Evolutionary conservation across 768 basidiomycete species (phyloP), one percentile per base, ranked within the genome.

Genomic region (Xerocomus potaroensis): DNA sequence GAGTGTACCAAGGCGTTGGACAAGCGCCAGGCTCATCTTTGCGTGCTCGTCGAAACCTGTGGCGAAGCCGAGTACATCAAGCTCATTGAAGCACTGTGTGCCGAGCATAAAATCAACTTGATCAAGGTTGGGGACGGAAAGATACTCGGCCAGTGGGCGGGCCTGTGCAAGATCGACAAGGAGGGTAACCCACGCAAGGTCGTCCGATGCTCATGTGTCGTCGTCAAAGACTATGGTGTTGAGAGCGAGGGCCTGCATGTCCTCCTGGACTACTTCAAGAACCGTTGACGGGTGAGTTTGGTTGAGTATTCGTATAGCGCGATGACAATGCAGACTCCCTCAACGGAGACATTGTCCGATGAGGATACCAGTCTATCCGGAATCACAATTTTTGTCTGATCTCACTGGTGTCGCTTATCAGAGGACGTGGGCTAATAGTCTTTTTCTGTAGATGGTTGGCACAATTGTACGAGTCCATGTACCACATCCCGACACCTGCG

Each of bases 1-100:
- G 95, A 99, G 77, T 87, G 83, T 65, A 88, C 95, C 66, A 99
- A 99, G 79, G 91, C 95, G 51, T 80, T 99, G 58, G 95, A 99
- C 81, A 96, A 93, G 77, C 87, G 93, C 62, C 91, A 94, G 78
- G 95, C 94, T 47, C 95, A 98, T 71, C 79, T 98, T 39, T 98
- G 95, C 73, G 94, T 99, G 51, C 86, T 99, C 63, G 94, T 97
- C 67, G 95, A 99, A 83, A 92, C 92, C 47, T 96, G 93, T 79
- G 93, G 89, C 43, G 95, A 98, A 75, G 90, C 94, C 58, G 95
- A 97, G 74, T 98, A 99, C 80, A 90, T 96, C 83, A 98, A 97
- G 78, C 91, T 99, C 76, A 96, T 99, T 59, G 94, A 97, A 75
- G 95, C 95, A 41, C 91, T 99, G 66, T 98, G 95, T 69, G 88